These are phyloP conservation scores for Penicillium psychrofluorescens DNA, from an alignment of 495 filamentous ascomycete genomes.

Conservation along the genomic window DNA sequence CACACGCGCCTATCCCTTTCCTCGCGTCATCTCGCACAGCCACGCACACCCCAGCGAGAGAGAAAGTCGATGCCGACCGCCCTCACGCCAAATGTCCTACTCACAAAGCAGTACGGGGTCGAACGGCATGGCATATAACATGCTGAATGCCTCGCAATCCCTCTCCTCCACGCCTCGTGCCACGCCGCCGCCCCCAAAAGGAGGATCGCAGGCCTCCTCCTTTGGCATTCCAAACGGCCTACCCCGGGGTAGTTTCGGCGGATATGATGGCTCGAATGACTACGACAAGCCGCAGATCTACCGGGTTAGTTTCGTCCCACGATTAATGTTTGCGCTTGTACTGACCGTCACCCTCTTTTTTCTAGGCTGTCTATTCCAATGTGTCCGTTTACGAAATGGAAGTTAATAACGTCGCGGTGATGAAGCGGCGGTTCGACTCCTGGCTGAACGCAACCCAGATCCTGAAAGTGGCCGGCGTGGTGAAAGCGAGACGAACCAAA, in stretches of 20 bases:
- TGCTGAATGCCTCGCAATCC: conserved; percentile 45
- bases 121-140: conserved; percentile 35
- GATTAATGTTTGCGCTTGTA: conserved; percentile 5
- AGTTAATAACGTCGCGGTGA: conserved; percentile 81
- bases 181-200: conserved; percentile 40
- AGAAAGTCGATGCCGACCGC: conserved; percentile 3
- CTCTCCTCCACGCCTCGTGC: conserved; percentile 47
- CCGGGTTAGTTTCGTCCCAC: conserved; percentile 44
- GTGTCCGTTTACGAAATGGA: conserved; percentile 97
- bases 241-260: conserved; percentile 29
- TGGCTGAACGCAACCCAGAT: conserved; percentile 96
- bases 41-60: conserved; percentile 8
- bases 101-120: conserved; percentile 37
- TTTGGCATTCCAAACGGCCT: conserved; percentile 37
- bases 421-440: conserved; percentile 85
- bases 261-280: conserved; percentile 44
- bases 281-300: conserved; percentile 65
- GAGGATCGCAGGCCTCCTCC: conserved; percentile 35
- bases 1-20: too few species aligned
- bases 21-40: conserved; percentile 15
- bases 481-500: conserved; percentile 95
- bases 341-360: conserved; percentile 15
- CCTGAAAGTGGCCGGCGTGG: conserved; percentile 89
- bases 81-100: conserved; percentile 29
- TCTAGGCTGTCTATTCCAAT: conserved; percentile 86